Conservation (phyloP, 164 flowering plant species). For the Platanus orientalis region DNA sequence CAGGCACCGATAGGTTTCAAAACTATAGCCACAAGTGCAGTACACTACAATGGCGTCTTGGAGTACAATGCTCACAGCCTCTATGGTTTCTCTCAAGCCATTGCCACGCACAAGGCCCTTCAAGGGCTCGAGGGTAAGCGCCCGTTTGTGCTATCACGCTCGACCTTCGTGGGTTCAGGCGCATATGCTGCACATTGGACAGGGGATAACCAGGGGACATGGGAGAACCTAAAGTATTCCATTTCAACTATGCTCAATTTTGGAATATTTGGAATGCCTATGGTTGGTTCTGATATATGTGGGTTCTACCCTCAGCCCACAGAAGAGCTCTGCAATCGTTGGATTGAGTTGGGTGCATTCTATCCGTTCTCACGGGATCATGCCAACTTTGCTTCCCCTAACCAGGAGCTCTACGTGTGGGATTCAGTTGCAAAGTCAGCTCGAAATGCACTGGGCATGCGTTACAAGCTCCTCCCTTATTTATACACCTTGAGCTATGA, state of each 20-base stretch:
- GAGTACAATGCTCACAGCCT: constrained; percentile 94
- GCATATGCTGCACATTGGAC: constrained; percentile 94
- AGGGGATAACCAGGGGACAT: constrained; percentile 78
- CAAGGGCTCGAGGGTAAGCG: constrained; percentile 62
- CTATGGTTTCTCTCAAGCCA: constrained; percentile 73
- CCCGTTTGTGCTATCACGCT: constrained; percentile 75
- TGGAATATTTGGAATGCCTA: constrained; percentile 82
- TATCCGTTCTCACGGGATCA: constrained; percentile 92
- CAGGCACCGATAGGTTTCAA: constrained; percentile 66
- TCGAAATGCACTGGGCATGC: constrained; percentile 71
- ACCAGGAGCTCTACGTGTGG: constrained; percentile 88
- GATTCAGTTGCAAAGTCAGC: constrained; percentile 72
- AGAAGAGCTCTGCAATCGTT: constrained; percentile 84
- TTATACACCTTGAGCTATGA: constrained; percentile 75
- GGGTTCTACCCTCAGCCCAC: constrained; percentile 80
- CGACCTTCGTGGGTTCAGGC: constrained; percentile 91
- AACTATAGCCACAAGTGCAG: constrained; percentile 89
- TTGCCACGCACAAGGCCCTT: constrained; percentile 84
- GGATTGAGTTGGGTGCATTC: constrained; percentile 92
- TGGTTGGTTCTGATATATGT: constrained; percentile 93
- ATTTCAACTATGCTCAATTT: constrained; percentile 79
- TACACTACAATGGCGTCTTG: constrained; percentile 78
- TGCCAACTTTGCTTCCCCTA: constrained; percentile 58
- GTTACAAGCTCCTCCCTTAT: constrained; percentile 75
- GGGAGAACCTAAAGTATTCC: constrained; percentile 64